phyloP scores from a whole-genome alignment of 2,329 filamentous ascomycete genomes.

The Tolypocladium sp. region DNA sequence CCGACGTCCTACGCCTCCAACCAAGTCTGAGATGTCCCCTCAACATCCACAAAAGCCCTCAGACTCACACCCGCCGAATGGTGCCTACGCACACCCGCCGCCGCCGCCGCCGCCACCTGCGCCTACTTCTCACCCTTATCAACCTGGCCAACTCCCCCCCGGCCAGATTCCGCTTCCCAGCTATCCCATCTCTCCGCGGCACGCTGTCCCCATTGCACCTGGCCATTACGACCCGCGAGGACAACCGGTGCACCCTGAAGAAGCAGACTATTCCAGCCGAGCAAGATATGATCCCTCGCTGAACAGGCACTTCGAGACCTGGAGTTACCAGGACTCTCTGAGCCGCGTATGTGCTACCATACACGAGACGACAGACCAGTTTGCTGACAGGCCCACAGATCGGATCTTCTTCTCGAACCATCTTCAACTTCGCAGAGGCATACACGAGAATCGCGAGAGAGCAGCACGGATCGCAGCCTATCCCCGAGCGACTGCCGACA shows the following conservation, averaged over 20 bases:
- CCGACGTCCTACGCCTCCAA: conserved; percentile 30
- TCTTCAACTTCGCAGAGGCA: conserved; percentile 48
- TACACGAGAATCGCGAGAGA: conserved; percentile 46
- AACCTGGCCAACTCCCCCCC: conserved; percentile 32
- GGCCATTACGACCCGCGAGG: conserved; percentile 34
- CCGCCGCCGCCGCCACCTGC: conserved; percentile 24
- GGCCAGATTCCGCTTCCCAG: conserved; percentile 38
- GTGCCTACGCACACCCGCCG: conserved; percentile 24
- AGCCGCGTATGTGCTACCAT: conserved; percentile 23
- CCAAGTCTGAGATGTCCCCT: conserved; percentile 26
- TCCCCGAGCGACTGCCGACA: conserved; percentile 43
- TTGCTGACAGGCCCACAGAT: conserved; percentile 29
- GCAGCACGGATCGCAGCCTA: conserved; percentile 43
- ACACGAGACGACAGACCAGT: neutral
- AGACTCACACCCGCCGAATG: conserved; percentile 27
- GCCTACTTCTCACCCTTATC: conserved; percentile 30
- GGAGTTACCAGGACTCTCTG: conserved; percentile 44
- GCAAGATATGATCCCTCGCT: conserved; percentile 35
- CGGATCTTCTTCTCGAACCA: conserved; percentile 39
- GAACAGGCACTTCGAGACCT: conserved; percentile 41
- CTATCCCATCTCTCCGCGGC: conserved; percentile 44
- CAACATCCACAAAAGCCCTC: conserved; percentile 26
- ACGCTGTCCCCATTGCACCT: conserved; percentile 30
- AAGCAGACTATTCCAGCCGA: conserved; percentile 32
- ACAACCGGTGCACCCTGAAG: conserved; percentile 32